phyloP scores from a whole-genome alignment of 768 basidiomycete genomes.

The Serendipita sp. region DNA sequence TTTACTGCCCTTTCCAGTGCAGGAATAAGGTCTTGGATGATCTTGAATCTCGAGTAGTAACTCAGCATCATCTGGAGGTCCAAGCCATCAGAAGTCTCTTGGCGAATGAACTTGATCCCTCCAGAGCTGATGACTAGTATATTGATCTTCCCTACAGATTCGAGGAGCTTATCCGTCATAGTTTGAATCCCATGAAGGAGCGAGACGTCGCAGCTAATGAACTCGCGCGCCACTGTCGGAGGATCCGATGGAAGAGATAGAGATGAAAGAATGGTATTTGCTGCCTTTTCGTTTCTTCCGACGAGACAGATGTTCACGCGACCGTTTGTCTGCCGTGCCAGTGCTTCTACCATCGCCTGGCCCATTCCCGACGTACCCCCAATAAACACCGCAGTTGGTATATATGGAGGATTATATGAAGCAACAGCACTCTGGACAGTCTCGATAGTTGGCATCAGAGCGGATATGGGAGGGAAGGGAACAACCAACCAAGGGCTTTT shows the following conservation, averaged over 20 bases:
- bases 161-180: not conserved
- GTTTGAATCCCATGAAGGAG: slow-evolving; percentile 5
- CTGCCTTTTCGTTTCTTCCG: slow-evolving; percentile 6
- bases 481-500: no score
- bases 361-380: slow-evolving; percentile 11
- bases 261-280: slow-evolving; percentile 8
- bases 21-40: slow-evolving; percentile 10
- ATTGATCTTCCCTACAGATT: slow-evolving; percentile 11
- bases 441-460: no score
- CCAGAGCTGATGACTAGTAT: slow-evolving; percentile 10
- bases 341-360: slow-evolving; percentile 6
- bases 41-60: slow-evolving; percentile 5
- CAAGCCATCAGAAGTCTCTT: slow-evolving; percentile 10
- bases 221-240: slow-evolving; percentile 8
- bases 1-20: slow-evolving; percentile 8
- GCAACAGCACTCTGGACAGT: no score
- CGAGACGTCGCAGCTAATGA: slow-evolving; percentile 8
- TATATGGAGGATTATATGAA: not conserved
- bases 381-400: slow-evolving; percentile 10
- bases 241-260: slow-evolving; percentile 1
- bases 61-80: not conserved
- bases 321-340: slow-evolving; percentile 9
- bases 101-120: not conserved
- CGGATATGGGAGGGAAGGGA: no score
- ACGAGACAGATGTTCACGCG: slow-evolving; percentile 8